Base-by-base conservation (phyloP, 495 filamentous ascomycete species). In the Cercophora newfieldiana region DNA sequence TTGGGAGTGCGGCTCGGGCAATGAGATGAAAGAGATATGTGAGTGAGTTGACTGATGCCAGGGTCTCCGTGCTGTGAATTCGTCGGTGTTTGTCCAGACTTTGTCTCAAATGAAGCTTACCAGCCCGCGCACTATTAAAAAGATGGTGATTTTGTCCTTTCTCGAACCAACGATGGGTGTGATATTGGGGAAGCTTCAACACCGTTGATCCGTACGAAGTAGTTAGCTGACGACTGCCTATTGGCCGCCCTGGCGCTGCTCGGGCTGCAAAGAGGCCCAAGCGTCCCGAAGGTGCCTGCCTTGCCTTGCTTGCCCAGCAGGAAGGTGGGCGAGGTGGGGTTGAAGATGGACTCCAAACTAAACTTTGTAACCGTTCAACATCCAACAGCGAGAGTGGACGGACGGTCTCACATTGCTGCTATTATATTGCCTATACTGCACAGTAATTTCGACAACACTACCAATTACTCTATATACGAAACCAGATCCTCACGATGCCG, bases 401-500 rank as follows among this genome's bases (percentile, higher is more conserved):
- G 37, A 14, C 37, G 10, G 37, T 44, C 18, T 44, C 37, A 44
- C 37, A 44, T 8, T 44, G 37, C 37, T 44, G 10, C 37, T 44
- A 14, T 4, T 16, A 14, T 44, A 2, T 44, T 44, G 4, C 18
- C 12, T 44, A 14, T 14, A 2, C 3, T 3, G 7, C n/a, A 53
- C n/a, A 53, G 8, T 7, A 2, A 22, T 7, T n/a, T 19, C 10
- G 50, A 5, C 5, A 8, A 24, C 2, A 14, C 33, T 44, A 19
- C 16, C 21, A 44, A n/a, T 21, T 50, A 28, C 59, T 16, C 12
- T 31, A 55, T 19, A 21, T 31, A 29, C 25, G n/a, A n/a, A 51
- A 29, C 16, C 24, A 19, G 10, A n/a, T 16, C 30, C 29, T 24
- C 29, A 76, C 68, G 66, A 89, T 89, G 83, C 85, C 82, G 64